Evolutionary conservation across 148 eudicot species (phyloP).

Genomic region (Vaccinium vitisidaea): DNA sequence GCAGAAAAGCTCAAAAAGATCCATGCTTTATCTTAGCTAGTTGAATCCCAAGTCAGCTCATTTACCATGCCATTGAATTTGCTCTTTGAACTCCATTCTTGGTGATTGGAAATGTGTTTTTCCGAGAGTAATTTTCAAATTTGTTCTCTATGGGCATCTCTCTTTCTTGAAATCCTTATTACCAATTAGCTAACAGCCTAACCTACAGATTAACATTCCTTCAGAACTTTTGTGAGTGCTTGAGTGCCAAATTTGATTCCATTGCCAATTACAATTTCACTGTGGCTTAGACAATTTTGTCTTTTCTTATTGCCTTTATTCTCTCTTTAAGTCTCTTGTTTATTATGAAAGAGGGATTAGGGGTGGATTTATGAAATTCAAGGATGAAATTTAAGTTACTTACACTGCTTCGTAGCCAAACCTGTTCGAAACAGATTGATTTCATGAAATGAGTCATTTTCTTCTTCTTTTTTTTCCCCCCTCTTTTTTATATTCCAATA

Average conservation of each 20-base stretch:
- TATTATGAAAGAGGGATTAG: not conserved
- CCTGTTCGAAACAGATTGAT: not conserved
- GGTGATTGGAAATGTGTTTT: not conserved
- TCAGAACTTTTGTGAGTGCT: not conserved
- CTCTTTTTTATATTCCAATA: not conserved
- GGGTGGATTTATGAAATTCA: not conserved
- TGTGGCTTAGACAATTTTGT: not conserved
- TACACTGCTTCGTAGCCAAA: not conserved
- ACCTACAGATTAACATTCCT: not conserved
- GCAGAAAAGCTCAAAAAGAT: not conserved
- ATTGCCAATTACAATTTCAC: not conserved
- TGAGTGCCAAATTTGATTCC: not conserved
- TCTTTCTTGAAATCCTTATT: not conserved
- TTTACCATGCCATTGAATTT: not conserved
- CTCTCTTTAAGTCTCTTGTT: not conserved
- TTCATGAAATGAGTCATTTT: not conserved
- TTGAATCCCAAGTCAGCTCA: not conserved
- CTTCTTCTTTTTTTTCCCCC: not conserved
- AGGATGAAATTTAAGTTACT: not conserved
- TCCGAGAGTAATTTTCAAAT: not conserved
- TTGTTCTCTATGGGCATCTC: not conserved
- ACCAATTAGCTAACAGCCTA: not conserved
- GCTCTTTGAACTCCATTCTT: constrained; percentile 4
- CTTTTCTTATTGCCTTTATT: not conserved
- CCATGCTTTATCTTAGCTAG: not conserved